A percentile compares a stretch with the other conserved stretches of the same genome.
Conservation (phyloP, 495 filamentous ascomycete species). For the Sordaria brevicollis region DNA sequence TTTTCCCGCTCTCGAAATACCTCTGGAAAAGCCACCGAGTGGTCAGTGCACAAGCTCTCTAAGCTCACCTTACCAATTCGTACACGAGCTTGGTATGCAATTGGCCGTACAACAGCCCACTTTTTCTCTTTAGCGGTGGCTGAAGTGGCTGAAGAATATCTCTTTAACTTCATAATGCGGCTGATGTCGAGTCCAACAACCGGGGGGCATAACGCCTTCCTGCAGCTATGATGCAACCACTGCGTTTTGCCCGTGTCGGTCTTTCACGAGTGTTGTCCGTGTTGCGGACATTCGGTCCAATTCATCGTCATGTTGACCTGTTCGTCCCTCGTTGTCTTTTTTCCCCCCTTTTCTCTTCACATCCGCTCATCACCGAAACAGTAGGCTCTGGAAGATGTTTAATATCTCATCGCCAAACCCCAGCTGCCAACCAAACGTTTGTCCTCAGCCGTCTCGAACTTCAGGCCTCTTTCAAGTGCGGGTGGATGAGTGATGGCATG, state of each 20-base stretch:
- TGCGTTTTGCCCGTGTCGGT: neutral
- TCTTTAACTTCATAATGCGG: neutral
- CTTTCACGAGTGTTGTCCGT: neutral
- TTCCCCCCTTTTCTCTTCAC: neutral
- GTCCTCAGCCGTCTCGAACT: neutral
- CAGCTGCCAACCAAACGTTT: neutral
- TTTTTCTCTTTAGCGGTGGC: neutral
- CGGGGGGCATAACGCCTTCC: neutral
- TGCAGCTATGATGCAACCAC: neutral
- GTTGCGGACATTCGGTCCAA: neutral
- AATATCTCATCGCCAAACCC: neutral
- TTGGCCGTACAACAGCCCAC: neutral
- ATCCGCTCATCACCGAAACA: neutral
- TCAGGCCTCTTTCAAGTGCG: neutral
- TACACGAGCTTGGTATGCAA: neutral
- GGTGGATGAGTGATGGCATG: neutral
- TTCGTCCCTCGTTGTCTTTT: neutral
- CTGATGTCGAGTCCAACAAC: neutral
- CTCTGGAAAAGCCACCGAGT: neutral
- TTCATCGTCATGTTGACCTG: neutral
- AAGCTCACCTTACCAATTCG: neutral
- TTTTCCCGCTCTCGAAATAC: conserved; percentile 3
- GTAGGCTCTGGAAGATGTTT: neutral
- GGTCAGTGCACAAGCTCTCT: neutral
- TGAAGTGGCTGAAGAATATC: neutral